Conservation (phyloP, 2,329 filamentous ascomycete species). For the Trichoderma brevicompactum region DNA sequence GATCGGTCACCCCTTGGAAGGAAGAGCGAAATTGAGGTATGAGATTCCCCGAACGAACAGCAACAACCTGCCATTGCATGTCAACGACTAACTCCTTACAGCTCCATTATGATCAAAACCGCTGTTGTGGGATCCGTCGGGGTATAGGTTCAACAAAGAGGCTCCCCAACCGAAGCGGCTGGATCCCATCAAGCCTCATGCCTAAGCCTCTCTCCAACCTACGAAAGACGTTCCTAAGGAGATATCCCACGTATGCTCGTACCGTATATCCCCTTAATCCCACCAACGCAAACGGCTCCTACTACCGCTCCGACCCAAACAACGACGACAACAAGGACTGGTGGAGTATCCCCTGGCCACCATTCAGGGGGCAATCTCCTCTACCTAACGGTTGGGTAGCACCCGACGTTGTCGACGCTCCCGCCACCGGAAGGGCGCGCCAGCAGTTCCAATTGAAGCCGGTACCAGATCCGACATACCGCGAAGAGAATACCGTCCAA, state of each 20-base stretch:
- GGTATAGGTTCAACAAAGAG: slow-evolving; percentile 29
- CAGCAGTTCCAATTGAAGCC: slow-evolving; percentile 16
- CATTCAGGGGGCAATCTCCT: slow-evolving; percentile 33
- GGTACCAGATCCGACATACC: slow-evolving; percentile 32
- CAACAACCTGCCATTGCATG: background rate
- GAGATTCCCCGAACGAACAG: background rate
- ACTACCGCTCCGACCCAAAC: slow-evolving; percentile 42
- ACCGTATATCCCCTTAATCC: slow-evolving; percentile 39
- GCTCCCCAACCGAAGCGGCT: slow-evolving; percentile 43
- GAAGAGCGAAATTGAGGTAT: slow-evolving; percentile 34
- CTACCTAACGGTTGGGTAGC: slow-evolving; percentile 35
- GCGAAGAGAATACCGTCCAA: slow-evolving; percentile 29
- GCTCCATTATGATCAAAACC: slow-evolving; percentile 32
- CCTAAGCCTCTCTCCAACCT: slow-evolving; percentile 31
- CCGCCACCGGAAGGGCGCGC: background rate
- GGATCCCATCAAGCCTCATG: slow-evolving; percentile 35
- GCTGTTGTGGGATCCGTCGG: slow-evolving; percentile 39
- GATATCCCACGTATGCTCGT: slow-evolving; percentile 37
- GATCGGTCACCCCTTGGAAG: slow-evolving; percentile 30
- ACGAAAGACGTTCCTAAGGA: slow-evolving; percentile 35
- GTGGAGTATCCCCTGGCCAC: slow-evolving; percentile 40
- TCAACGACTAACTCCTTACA: slow-evolving; percentile 7
- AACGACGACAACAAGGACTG: slow-evolving; percentile 36
- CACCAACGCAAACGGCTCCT: slow-evolving; percentile 29
- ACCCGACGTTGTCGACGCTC: slow-evolving; percentile 29